A percentile compares a stretch with the other conserved stretches of the same genome.
These are phyloP conservation scores for Globisporangium rhizosaccharum DNA, from an alignment of 352 stramenopile genomes.

Conservation along the genomic window DNA sequence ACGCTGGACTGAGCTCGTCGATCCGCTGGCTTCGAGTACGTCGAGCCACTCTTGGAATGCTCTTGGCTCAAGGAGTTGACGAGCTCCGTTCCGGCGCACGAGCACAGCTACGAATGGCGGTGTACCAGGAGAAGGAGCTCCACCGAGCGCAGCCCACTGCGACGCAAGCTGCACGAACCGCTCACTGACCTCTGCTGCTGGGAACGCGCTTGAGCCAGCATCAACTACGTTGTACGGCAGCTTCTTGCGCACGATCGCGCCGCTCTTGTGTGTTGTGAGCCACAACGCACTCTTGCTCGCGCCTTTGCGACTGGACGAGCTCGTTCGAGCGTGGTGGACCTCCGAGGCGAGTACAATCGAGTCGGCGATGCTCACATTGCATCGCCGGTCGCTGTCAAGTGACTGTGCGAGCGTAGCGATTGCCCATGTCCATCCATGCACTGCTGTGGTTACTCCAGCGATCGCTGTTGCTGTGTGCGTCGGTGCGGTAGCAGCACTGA, in stretches of 20 bases:
- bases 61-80: slow-evolving; percentile 10
- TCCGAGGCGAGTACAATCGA: slow-evolving; percentile 27
- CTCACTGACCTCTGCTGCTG: slow-evolving; percentile 32
- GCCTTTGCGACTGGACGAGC: background rate
- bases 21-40: slow-evolving; percentile 2
- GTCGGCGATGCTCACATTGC: slow-evolving; percentile 31
- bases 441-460: background rate
- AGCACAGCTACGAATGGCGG: slow-evolving; percentile 13
- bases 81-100: slow-evolving; percentile 7
- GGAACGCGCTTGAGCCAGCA: slow-evolving; percentile 9
- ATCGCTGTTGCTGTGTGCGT: background rate
- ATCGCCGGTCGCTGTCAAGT: slow-evolving; percentile 14
- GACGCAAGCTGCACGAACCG: slow-evolving; percentile 35
- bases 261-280: slow-evolving; percentile 52
- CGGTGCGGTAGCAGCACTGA: background rate
- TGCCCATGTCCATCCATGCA: slow-evolving; percentile 36
- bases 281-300: slow-evolving; percentile 15
- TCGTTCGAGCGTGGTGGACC: background rate
- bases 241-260: slow-evolving; percentile 38
- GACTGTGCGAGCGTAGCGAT: slow-evolving; percentile 23
- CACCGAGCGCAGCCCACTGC: slow-evolving; percentile 8
- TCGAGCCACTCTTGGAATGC: slow-evolving; percentile 21
- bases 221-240: slow-evolving; percentile 3
- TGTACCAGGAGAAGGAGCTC: background rate
- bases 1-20: background rate